Conservation (phyloP, 805 yeast genomes). For the Cephaloascus fragrans region DNA sequence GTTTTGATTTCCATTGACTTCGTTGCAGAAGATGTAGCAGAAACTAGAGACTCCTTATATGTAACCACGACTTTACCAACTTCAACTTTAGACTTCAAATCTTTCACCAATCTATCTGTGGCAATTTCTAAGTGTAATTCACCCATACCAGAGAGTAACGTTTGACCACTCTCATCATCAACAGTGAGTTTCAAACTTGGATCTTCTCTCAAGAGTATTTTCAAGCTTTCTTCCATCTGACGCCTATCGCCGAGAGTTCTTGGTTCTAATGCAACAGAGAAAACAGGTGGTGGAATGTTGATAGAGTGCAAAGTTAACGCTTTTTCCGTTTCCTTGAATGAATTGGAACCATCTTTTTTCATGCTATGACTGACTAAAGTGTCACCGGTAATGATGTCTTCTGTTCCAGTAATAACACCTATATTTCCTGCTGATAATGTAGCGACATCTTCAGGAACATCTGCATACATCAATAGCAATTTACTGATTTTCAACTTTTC, state of each 20-base stretch:
- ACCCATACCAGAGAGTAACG: constrained; percentile 92
- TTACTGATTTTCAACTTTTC: constrained; percentile 57
- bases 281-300: constrained; percentile 84
- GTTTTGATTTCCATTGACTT: constrained; percentile 5
- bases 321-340: constrained; percentile 32
- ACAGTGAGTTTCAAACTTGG: constrained; percentile 69
- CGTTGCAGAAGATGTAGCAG: constrained; percentile 11
- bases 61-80: constrained; percentile 84
- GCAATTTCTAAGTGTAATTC: constrained; percentile 91
- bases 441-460: constrained; percentile 64
- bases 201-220: constrained; percentile 69
- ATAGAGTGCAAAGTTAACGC: constrained; percentile 61
- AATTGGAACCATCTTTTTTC: constrained; percentile 38
- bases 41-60: constrained; percentile 59
- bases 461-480: constrained; percentile 80
- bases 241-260: constrained; percentile 71
- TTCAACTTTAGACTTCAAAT: constrained; percentile 72
- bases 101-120: constrained; percentile 65
- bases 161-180: constrained; percentile 85
- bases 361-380: constrained; percentile 61
- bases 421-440: constrained; percentile 69
- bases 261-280: constrained; percentile 80
- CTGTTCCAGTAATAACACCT: constrained; percentile 77
- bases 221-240: constrained; percentile 61
- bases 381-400: constrained; percentile 80